Evolutionary conservation across 1,284 basidiomycete species (phyloP).

Genomic region (Cystobasidium pallidum): DNA sequence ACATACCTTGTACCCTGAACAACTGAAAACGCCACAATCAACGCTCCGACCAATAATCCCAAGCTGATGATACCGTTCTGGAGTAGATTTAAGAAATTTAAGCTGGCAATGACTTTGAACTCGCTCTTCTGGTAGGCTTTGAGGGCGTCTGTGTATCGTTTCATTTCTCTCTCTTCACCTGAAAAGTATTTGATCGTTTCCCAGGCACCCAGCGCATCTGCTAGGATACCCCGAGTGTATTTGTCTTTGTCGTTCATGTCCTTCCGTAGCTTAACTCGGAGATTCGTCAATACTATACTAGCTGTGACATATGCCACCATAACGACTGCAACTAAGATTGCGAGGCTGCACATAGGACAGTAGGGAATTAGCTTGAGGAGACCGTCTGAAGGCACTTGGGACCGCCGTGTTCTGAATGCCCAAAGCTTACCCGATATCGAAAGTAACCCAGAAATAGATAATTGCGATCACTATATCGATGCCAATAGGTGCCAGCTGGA

Average conservation of each 20-base stretch:
- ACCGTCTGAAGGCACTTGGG: slow-evolving; percentile 64
- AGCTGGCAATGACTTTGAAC: slow-evolving; percentile 30
- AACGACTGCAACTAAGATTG: slow-evolving; percentile 71
- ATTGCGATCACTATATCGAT: slow-evolving; percentile 56
- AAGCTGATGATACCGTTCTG: slow-evolving; percentile 75
- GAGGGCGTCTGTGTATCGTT: slow-evolving; percentile 72
- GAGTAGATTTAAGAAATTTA: slow-evolving; percentile 70
- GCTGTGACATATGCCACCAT: slow-evolving; percentile 74
- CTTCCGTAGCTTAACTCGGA: slow-evolving; percentile 60
- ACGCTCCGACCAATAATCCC: slow-evolving; percentile 74
- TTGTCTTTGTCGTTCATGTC: slow-evolving; percentile 75
- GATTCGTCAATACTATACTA: slow-evolving; percentile 60
- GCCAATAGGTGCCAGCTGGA: slow-evolving; percentile 78
- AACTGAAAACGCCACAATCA: slow-evolving; percentile 72
- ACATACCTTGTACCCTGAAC: slow-evolving; percentile 58
- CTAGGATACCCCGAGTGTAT: slow-evolving; percentile 73
- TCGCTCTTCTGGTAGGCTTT: slow-evolving; percentile 53
- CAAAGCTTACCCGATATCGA: slow-evolving; percentile 45
- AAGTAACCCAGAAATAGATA: slow-evolving; percentile 49
- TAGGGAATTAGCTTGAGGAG: slow-evolving; percentile 70
- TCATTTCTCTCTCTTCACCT: slow-evolving; percentile 76
- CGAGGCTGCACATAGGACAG: slow-evolving; percentile 59
- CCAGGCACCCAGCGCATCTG: slow-evolving; percentile 71
- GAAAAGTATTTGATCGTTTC: slow-evolving; percentile 79
- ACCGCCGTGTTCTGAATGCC: neutral